Evolutionary conservation across 2,329 filamentous ascomycete genomes (phyloP).

Genomic region (Trichocomaceae sp.): DNA sequence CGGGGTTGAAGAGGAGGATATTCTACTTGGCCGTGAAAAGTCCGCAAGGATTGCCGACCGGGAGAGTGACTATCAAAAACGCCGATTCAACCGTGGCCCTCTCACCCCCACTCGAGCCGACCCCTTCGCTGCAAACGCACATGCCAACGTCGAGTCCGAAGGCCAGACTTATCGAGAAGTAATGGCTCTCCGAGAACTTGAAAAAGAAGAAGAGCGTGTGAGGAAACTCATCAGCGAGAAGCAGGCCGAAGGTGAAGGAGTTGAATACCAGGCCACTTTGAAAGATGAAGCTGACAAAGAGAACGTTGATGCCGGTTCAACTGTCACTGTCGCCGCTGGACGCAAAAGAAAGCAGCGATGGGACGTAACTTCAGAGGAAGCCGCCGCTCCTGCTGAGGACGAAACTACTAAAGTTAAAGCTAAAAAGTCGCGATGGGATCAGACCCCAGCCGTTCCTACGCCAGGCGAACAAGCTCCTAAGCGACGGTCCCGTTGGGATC

Average conservation of each 20-base stretch:
- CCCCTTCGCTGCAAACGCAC: slow-evolving; percentile 70
- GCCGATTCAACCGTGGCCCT: slow-evolving; percentile 68
- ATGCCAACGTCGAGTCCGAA: slow-evolving; percentile 60
- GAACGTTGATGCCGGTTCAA: slow-evolving; percentile 62
- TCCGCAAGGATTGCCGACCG: slow-evolving; percentile 85
- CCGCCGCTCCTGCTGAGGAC: slow-evolving; percentile 46
- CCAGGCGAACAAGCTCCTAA: slow-evolving; percentile 54
- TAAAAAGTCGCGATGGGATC: slow-evolving; percentile 83
- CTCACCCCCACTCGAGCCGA: slow-evolving; percentile 82
- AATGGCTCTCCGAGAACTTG: slow-evolving; percentile 84
- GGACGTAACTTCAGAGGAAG: slow-evolving; percentile 65
- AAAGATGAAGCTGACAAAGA: slow-evolving; percentile 62
- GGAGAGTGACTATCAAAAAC: slow-evolving; percentile 96
- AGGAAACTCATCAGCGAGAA: slow-evolving; percentile 72
- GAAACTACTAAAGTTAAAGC: slow-evolving; percentile 51
- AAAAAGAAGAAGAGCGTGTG: slow-evolving; percentile 88
- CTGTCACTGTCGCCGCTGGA: slow-evolving; percentile 56
- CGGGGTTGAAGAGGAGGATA: slow-evolving; percentile 87
- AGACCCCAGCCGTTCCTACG: slow-evolving; percentile 59
- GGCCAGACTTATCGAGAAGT: slow-evolving; percentile 80
- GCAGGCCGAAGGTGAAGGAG: slow-evolving; percentile 49
- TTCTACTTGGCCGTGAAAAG: slow-evolving; percentile 77
- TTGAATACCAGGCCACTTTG: slow-evolving; percentile 67
- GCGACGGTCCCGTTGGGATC: slow-evolving; percentile 84
- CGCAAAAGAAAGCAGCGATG: slow-evolving; percentile 91